Evolutionary conservation across 768 basidiomycete genomes (phyloP), one percentile per base, ranked within the genome.

Genomic region (Kwoniella mangroviensis): DNA sequence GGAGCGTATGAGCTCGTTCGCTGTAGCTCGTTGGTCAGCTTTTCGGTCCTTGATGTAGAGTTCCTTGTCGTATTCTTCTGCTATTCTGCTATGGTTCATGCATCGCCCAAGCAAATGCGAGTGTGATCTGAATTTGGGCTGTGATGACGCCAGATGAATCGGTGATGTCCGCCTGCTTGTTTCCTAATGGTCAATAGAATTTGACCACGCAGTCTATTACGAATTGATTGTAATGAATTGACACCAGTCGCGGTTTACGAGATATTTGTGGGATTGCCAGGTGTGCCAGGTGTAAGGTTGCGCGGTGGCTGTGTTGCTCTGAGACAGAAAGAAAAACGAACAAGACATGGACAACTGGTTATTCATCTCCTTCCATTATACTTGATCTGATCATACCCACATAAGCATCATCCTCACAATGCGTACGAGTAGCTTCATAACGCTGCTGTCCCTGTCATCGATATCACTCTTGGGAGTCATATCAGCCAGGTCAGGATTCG

Each of bases 401-500:
- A 13, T 10, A 12, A 13, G 11, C 45, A 6, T 17, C 45, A 49
- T 49, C 45, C 10, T 49, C 45, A 19, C 45, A 19, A 49, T 49
- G 45, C 45, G 45, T 49, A 4, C 45, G 19, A 10, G 45, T 19
- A 6, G 13, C 45, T 15, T 13, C 19, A 49, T 49, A 49, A 49
- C 45, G 13, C 19, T 63, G 24, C 19, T 51, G 11, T 19, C 41
- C 15, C 40, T 55, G 5, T 42, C 53, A 55, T 15, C 64, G 4
- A 52, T 65, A 42, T 49, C 45, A 2, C 49, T 71, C 28, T 28
- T 59, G 10, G 28, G 62, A 10, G 19, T 72, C 2, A 63, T 56
- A n/a, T 68, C 65, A 10, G 73, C 68, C 41, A 64, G 71, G 51
- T 70, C 76, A 45, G 67, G 49, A 56, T 78, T 60, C n/a, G 79